These are phyloP conservation scores for Amaranthus hypochondriacus DNA, from an alignment of 148 eudicot species.

Conservation along the genomic window DNA sequence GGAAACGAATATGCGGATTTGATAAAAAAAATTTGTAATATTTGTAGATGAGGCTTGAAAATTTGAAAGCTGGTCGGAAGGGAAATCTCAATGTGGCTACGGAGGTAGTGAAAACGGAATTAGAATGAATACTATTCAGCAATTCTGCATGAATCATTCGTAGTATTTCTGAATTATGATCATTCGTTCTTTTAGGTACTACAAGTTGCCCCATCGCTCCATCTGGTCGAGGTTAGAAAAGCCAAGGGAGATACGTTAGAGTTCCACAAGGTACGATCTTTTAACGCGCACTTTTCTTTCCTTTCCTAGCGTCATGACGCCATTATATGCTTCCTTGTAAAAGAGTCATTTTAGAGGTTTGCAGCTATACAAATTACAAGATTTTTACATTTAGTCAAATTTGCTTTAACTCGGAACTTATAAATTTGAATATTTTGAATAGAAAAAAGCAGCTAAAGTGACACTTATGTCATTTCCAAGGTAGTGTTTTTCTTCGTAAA, in stretches of 20 bases:
- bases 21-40: constrained; percentile 6
- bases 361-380: no score
- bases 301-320: no score
- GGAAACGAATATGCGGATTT: not conserved
- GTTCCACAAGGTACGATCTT: constrained; percentile 71
- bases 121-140: not conserved
- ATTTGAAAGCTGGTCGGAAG: constrained; percentile 90
- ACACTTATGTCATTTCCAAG: no score
- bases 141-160: not conserved
- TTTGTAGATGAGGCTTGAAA: constrained; percentile 86
- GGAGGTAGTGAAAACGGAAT: constrained; percentile 45
- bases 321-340: no score
- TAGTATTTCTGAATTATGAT: not conserved
- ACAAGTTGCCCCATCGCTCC: constrained; percentile 96
- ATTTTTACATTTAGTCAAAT: no score
- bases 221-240: constrained; percentile 91
- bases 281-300: no score
- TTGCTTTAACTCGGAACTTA: no score
- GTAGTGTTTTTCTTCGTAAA: no score
- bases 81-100: constrained; percentile 95
- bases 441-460: no score
- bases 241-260: constrained; percentile 98
- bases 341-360: no score
- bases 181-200: constrained; percentile 49
- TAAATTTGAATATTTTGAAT: no score